Conservation (phyloP, 2,329 filamentous ascomycete genomes). For the Penicillium sp. region DNA sequence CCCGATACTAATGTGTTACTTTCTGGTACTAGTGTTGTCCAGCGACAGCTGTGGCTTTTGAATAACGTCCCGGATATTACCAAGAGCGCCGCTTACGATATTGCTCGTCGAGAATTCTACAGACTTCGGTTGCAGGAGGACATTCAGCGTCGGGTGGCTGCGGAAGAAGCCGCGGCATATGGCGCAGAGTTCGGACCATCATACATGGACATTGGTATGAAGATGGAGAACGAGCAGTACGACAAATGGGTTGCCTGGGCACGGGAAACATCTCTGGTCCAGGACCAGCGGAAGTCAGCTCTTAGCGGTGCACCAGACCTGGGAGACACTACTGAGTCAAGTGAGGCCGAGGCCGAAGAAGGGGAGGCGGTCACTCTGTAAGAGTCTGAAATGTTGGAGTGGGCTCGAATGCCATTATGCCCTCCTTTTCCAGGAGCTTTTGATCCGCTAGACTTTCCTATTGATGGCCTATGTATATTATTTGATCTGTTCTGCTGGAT, state of each 20-base stretch:
- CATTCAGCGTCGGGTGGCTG: slow-evolving; percentile 74
- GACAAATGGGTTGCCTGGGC: slow-evolving; percentile 88
- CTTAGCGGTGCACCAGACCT: slow-evolving; percentile 40
- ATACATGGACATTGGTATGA: slow-evolving; percentile 71
- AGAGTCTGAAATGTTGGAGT: neutral
- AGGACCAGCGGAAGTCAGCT: slow-evolving; percentile 49
- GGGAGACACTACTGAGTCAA: slow-evolving; percentile 33
- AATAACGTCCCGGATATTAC: slow-evolving; percentile 58
- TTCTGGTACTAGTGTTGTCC: slow-evolving; percentile 67
- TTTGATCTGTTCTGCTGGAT: slow-evolving; percentile 17
- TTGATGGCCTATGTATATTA: slow-evolving; percentile 27
- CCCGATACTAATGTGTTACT: slow-evolving; percentile 10
- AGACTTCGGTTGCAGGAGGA: slow-evolving; percentile 76
- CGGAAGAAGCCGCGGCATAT: slow-evolving; percentile 80
- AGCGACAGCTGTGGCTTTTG: slow-evolving; percentile 86
- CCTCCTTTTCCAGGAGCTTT: neutral
- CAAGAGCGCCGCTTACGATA: slow-evolving; percentile 74
- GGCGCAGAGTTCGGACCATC: slow-evolving; percentile 86
- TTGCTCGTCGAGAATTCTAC: slow-evolving; percentile 88
- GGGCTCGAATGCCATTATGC: neutral
- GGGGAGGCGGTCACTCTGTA: neutral
- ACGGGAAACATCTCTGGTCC: slow-evolving; percentile 48
- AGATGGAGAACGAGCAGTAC: slow-evolving; percentile 74
- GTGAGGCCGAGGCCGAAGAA: slow-evolving; percentile 19
- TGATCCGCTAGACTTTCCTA: slow-evolving; percentile 1